Conservation (phyloP, 2,329 filamentous ascomycete genomes). For the Sporothrix mexicana region DNA sequence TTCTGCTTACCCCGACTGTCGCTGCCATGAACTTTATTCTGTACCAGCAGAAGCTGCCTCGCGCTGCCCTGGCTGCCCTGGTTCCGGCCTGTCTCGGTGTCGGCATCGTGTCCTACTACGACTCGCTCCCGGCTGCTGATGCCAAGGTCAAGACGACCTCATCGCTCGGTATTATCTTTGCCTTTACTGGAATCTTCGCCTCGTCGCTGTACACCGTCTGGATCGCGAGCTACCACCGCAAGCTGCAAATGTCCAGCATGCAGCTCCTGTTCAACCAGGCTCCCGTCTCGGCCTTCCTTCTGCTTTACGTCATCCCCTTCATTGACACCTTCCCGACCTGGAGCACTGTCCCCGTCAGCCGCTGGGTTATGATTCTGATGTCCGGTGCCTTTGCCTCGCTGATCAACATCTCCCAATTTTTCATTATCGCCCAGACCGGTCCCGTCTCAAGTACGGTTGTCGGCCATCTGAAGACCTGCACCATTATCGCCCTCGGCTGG, state of each 20-base stretch:
- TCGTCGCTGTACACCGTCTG: slow-evolving; percentile 72
- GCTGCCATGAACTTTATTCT: slow-evolving; percentile 69
- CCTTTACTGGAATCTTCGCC: slow-evolving; percentile 67
- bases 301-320: slow-evolving; percentile 70
- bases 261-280: slow-evolving; percentile 73
- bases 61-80: slow-evolving; percentile 59
- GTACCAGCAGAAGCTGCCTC: slow-evolving; percentile 62
- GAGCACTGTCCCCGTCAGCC: slow-evolving; percentile 55
- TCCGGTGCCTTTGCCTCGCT: slow-evolving; percentile 67
- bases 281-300: slow-evolving; percentile 64
- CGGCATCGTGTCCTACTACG: slow-evolving; percentile 70
- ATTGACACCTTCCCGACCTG: slow-evolving; percentile 67
- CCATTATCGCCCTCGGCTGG: slow-evolving; percentile 70
- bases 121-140: slow-evolving; percentile 60
- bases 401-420: slow-evolving; percentile 70
- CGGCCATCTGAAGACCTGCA: slow-evolving; percentile 69
- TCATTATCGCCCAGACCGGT: slow-evolving; percentile 66
- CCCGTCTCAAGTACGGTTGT: slow-evolving; percentile 70
- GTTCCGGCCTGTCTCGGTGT: slow-evolving; percentile 68
- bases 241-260: slow-evolving; percentile 70
- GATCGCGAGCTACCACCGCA: slow-evolving; percentile 70
- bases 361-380: slow-evolving; percentile 66
- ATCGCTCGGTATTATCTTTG: slow-evolving; percentile 66
- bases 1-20: slow-evolving; percentile 69
- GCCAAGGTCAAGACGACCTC: slow-evolving; percentile 61